Evolutionary conservation across 176 grass and related monocot species (phyloP), one percentile per base, ranked within the genome.

Genomic region (Sorghum bicolor): DNA sequence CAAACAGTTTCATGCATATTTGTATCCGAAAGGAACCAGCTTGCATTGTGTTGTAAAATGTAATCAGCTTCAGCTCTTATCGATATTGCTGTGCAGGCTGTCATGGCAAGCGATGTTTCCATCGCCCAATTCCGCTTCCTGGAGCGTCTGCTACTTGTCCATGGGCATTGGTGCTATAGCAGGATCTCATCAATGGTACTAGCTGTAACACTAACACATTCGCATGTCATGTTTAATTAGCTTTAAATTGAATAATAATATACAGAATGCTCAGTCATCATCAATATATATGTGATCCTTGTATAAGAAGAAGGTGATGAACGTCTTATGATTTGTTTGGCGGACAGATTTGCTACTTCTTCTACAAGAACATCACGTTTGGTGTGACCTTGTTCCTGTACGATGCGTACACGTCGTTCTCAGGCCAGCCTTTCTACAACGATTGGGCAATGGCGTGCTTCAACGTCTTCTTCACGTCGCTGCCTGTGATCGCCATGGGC

Each of bases 121-220:
- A 93, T 98, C 9, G 96, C 92, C 38, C 96, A 98, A 39, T 98
- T 98, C 85, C 82, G 91, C 43, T 98, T 93, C 87, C 85, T 98
- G 9, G 91, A 95, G 80, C 88, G 89, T 10, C 88, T 98, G 39
- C 91, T 98, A 10, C 89, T 98, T 17, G 96, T 98, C 36, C 96
- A 98, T 78, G 96, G 96, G 2, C 96, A 98, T 70, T 98, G 96
- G 96, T 98, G 96, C 70, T 98, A 98, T 4, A 90, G 91, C 74
- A 91, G 96, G 89, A 98, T 98, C 63, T 72, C 96, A 14, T 92
- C 91, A 3, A 95, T 95, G 96, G 94, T 97, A 85, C 45, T 48
- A 17, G 45, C 45, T 48, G 45, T 48, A 17, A 38, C 37, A 48
- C 45, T 48, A 16, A 48, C 45, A 48, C 45, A 47, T 1, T 16